Evolutionary conservation across 73 alveolate species (phyloP), one percentile per base, ranked within the genome.

Genomic region (Stentor coeruleus): DNA sequence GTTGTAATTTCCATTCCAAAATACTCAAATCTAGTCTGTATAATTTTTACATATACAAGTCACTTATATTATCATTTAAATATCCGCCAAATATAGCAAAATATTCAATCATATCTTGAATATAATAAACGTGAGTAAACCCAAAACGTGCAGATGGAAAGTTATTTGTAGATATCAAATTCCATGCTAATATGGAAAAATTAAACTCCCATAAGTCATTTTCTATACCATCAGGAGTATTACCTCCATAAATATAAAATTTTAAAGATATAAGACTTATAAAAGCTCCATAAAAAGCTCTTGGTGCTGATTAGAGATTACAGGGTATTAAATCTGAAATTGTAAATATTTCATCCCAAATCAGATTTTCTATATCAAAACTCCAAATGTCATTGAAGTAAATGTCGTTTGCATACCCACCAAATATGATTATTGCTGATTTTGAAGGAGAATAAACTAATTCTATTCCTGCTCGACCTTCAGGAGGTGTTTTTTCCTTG

Each of bases 171-270:
- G 36, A 14, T 1, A 31, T 33, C 1, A 26, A 28, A 20, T 66
- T 40, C 37, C 41, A 20, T 28, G n/a, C 39, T 26, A 28, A 20
- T 11, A 11, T 66, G 39, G 11, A 15, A 31, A 66, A 66, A 33
- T 66, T 33, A 31, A 66, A 66, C 39, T 3, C 79, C 37, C 79
- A 66, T 26, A 66, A 33, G 33, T 66, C 79, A 66, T 66, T 66
- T 31, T 66, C 49, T 28, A 15, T 20, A 33, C 79, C 79, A 33
- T 26, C n/a, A 2, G n/a, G 1, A 1, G 79, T 20, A 11, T 20
- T 20, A 28, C 79, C 79, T 66, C 79, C 79, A 66, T 28, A 66
- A 20, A 66, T 2, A 2, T 66, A 66, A 31, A 66, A 33, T 20
- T 20, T 66, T 40, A 26, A 20, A 1, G 36, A 20, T 28, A 11